A percentile compares a stretch with the other conserved stretches of the same genome.
Conservation (phyloP, 352 stramenopile genomes). For the Phytophthora ohioensis region DNA sequence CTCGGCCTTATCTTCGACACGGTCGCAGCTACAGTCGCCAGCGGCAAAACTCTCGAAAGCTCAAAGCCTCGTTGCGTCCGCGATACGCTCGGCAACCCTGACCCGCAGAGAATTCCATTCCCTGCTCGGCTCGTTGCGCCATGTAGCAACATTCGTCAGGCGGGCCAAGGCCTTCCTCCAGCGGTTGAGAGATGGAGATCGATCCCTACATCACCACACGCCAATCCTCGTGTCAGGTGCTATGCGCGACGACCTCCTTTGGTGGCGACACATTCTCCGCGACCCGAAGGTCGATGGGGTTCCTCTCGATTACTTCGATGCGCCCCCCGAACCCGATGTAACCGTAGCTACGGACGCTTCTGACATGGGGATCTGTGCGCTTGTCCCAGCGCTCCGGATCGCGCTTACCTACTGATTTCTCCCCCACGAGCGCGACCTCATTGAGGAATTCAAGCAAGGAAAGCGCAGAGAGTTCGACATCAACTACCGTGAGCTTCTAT, state of each 20-base stretch:
- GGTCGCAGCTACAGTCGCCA: not conserved
- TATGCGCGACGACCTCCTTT: slow-evolving; percentile 1
- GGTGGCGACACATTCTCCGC: slow-evolving; percentile 5
- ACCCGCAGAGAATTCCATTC: not conserved
- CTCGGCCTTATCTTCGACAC: slow-evolving; percentile 29
- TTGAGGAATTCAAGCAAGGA: slow-evolving; percentile 5
- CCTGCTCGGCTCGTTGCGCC: not conserved
- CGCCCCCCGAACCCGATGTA: not conserved
- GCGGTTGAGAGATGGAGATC: not conserved
- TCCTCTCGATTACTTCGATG: not conserved
- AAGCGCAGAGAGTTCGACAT: slow-evolving; percentile 28
- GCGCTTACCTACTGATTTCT: slow-evolving; percentile 1
- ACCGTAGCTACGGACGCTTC: slow-evolving; percentile 7
- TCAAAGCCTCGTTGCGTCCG: not conserved
- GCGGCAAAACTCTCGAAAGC: not conserved
- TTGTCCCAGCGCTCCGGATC: not conserved
- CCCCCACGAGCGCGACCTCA: not conserved
- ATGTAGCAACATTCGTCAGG: slow-evolving; percentile 6
- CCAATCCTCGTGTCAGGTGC: not conserved
- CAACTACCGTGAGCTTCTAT: slow-evolving; percentile 34
- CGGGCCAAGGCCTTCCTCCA: slow-evolving; percentile 2
- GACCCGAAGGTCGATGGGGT: not conserved
- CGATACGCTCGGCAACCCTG: not conserved
- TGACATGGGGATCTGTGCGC: not conserved
- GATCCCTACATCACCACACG: not conserved